Evolutionary conservation across 2,329 filamentous ascomycete species (phyloP), one percentile per base, ranked within the genome.

Genomic region (Coniochaeta sp.): DNA sequence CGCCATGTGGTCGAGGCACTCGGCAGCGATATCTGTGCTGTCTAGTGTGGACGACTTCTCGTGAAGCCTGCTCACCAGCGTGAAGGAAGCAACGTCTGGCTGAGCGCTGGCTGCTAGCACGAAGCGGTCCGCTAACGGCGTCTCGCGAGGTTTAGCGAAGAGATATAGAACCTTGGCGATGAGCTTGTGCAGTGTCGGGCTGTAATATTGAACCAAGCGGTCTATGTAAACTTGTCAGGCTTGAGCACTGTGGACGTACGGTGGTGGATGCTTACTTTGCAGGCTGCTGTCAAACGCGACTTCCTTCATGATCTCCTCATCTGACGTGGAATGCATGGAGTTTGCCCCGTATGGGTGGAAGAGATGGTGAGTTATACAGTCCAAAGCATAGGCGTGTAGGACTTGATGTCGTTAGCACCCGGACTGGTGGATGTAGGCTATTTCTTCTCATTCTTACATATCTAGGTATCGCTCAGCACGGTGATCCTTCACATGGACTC

Each of bases 1-100:
- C 0, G 82, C 85, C 83, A 90, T 85, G 69, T 90, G 87, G 65
- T 90, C 87, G 60, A 88, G 80, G 66, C 85, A 88, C 71, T 90
- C 88, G 22, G 87, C 86, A 0, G 86, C 86, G 63, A 84, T 80
- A 65, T 86, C 80, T 3, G 83, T 72, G 3, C 75, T 70, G 36
- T 81, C 77, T 36, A 88, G 75, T 66, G 74, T 64, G 66, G 47
- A 52, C 31, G 19, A 22, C 72, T 84, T 76, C 66, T 84, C 73
- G 68, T 82, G 72, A 64, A 89, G 80, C 36, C 84, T 81, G 67
- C 79, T 80, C 55, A 88, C 70, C 5, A 89, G 77, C 0, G 84
- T 86, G 62, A 87, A 85, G 6, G 74, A 71, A 6, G 79, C 79
- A 0, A 80, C 71, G 24, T 80, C 74, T 11, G 73, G 70, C 59